Evolutionary conservation across 148 eudicot genomes (phyloP), one percentile per base, ranked within the genome.

Genomic region (Camellia japonica): DNA sequence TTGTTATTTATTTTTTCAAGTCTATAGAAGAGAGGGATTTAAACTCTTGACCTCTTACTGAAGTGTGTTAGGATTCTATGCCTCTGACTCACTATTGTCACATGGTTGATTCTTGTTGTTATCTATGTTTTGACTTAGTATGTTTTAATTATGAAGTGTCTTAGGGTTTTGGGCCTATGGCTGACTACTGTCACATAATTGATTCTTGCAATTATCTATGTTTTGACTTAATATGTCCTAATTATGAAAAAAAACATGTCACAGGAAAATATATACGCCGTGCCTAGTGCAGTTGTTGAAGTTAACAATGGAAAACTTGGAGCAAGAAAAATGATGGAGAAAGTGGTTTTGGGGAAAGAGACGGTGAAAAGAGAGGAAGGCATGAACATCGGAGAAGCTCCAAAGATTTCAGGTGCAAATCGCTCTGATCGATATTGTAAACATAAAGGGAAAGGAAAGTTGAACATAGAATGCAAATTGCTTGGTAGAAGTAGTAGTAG

Each of bases 391-490:
- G 47, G 61, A 59, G 19, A 42, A 58, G 7, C 66, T 68, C 54
- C 71, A 69, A 76, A 49, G 79, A 79, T 79, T 81, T 80, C 86
- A 72, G 78, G 86, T 80, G 83, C 83, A 77, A 80, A 73, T 12
- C 20, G 68, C 79, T 75, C 80, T 71, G 68, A 55, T 76, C 81
- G 74, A 67, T 73, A 60, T 65, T 63, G 75, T 18, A 18, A 60
- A 8, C 13, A 56, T 56, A 14, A 56, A 60, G 64, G 71, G 16
- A 75, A 68, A 54, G 80, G n/a, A 68, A 54, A 66, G 49, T 55
- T 67, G 80, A 75, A 63, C 38, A 49, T 64, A 59, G 84, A 74
- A 64, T 42, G 47, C 41, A 78, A 55, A 59, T 42, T 58, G 81
- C 51, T n/a, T 47, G 56, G 20, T 49, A 47, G 18, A 20, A 64